Conservation (phyloP, 805 yeast species). For the Pichia rugopelliculosa region DNA sequence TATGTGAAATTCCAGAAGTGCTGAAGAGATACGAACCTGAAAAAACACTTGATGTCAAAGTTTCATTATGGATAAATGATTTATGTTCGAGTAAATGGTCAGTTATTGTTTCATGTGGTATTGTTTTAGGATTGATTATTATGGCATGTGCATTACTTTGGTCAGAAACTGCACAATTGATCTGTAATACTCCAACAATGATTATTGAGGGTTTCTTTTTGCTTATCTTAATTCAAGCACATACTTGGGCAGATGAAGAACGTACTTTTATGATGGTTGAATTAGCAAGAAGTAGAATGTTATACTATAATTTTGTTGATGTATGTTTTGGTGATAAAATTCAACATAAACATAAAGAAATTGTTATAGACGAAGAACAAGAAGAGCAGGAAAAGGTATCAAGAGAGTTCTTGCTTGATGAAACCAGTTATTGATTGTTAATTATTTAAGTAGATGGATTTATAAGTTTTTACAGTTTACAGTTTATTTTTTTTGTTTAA, state of each 20-base stretch:
- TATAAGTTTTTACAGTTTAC: too few relatives aligned
- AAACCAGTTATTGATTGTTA: too few relatives aligned
- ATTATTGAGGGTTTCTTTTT: constrained; percentile 37
- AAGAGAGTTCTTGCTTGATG: not conserved
- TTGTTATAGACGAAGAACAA: not conserved
- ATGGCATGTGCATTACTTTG: constrained; percentile 31
- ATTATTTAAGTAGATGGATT: too few relatives aligned
- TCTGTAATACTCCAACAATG: constrained; percentile 37
- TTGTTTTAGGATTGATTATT: constrained; percentile 26
- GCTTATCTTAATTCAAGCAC: constrained; percentile 33
- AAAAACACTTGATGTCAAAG: constrained; percentile 2
- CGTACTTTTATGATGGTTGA: constrained; percentile 10
- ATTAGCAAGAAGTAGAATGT: constrained; percentile 10
- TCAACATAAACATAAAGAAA: not conserved
- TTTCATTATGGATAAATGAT: constrained; percentile 21
- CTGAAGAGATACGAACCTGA: constrained; percentile 7
- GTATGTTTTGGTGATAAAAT: not conserved
- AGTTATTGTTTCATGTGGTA: constrained; percentile 23
- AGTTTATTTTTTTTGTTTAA: not conserved
- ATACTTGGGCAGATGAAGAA: constrained; percentile 22
- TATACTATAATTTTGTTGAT: constrained; percentile 4
- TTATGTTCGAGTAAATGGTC: constrained; percentile 29
- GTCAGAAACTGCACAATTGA: constrained; percentile 35
- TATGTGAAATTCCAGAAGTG: constrained; percentile 19
- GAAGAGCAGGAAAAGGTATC: not conserved